Evolutionary conservation across 305 asterid species (phyloP).

Genomic region (Caryopteris hybrid): DNA sequence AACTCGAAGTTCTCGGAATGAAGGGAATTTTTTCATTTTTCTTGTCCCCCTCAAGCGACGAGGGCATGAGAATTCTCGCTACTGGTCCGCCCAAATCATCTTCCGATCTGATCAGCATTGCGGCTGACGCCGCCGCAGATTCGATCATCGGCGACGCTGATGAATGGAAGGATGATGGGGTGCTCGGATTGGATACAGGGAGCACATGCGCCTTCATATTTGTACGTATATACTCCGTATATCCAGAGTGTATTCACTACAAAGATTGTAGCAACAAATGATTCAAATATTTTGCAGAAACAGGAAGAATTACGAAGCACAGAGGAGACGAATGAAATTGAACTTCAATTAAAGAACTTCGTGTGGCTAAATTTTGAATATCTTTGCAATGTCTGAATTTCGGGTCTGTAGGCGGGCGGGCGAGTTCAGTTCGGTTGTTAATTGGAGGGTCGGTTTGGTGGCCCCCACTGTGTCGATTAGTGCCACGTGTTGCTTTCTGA

Average conservation of each 20-base stretch:
- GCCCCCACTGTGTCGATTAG: neutral
- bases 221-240: neutral
- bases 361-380: neutral
- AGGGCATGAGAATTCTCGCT: slow-evolving; percentile 42
- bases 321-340: neutral
- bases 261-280: neutral
- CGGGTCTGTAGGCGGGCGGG: no score
- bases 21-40: slow-evolving; percentile 50
- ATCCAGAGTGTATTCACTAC: neutral
- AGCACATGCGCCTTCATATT: slow-evolving; percentile 53
- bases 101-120: slow-evolving; percentile 55
- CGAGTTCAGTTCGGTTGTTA: no score
- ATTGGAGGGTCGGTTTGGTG: neutral
- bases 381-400: no score
- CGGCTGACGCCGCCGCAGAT: slow-evolving; percentile 20
- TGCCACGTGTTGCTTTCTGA: slow-evolving; percentile 22
- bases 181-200: slow-evolving; percentile 54
- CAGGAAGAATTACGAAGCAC: neutral
- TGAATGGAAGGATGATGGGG: slow-evolving; percentile 25
- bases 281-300: neutral
- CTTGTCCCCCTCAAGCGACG: slow-evolving; percentile 36
- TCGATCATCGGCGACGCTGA: slow-evolving; percentile 23
- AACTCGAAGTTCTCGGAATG: slow-evolving; percentile 51
- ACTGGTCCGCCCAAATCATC: slow-evolving; percentile 35
- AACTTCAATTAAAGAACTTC: neutral